Evolutionary conservation across 2,329 filamentous ascomycete species (phyloP), one percentile per base, ranked within the genome.

Genomic region (Periconia sp.): DNA sequence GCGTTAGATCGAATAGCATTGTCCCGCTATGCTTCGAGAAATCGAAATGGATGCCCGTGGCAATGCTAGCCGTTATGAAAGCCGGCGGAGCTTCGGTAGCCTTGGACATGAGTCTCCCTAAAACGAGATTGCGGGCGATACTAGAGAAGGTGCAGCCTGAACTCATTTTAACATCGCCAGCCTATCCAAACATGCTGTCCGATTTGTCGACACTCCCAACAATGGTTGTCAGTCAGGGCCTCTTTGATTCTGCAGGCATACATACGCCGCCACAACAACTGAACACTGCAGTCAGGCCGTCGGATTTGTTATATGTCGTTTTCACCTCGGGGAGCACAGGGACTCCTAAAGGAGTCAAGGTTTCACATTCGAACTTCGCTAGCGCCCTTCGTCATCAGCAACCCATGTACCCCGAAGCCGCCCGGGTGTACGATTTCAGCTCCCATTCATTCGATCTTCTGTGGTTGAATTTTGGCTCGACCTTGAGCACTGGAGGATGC

Each of bases 261-360:
- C 5, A 8, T 27, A 8, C 23, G 23, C 31, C 31, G 31, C 31
- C 31, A 33, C 31, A 33, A 14, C 31, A 33, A n/a, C n/a, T 27
- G 23, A 8, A 27, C 23, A 27, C 23, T 17, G 5, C 14, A 3
- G 23, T 27, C 23, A 8, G 3, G 23, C 23, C 23, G 5, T 27
- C 23, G 8, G 23, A 27, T 27, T 5, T 5, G 23, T 8, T 27
- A 27, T 37, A 6, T 37, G 15, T 86, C 7, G 78, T 88, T 6
- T 83, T 86, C 54, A 81, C 79, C 0, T 76, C 75, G 17, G 60
- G 63, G 9, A 60, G 72, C 31, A 62, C 57, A 7, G 55, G 56
- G 46, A 77, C 76, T 44, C 81, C 82, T 0, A 82, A 83, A 51
- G 85, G 82, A 2, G 80, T 85, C n/a, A 82, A 85, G 30, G 81